Base-by-base conservation (phyloP, 176 grass and related monocot genomes). In the Eragrostis nindensis region DNA sequence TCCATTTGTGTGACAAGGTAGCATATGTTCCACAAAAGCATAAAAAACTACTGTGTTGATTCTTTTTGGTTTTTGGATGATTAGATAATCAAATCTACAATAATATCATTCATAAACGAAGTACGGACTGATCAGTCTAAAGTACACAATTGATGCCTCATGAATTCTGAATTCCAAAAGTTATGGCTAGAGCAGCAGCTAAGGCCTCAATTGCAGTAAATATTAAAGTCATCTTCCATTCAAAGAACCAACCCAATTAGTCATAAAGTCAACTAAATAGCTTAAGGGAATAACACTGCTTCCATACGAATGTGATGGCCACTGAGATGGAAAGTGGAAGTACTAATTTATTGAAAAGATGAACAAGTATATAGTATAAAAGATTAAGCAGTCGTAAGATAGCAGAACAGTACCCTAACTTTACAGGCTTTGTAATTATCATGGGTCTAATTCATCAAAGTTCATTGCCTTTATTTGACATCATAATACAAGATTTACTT, bases 171-270 rank as follows among this genome's bases (percentile, higher is more conserved):
- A 71, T 43, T 71, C 36, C 22, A 78, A 62, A 85, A 19, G 6
- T 18, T 15, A 42, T 30, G 1, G 5, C 27, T 39, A 9, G 22
- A 83, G 43, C 18, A 44, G 24, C 38, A 46, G 24, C n/a, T 11
- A 45, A 45, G n/a, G 38, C 38, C 7, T 8, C 22, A 26, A 27
- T 15, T 61, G 11, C 26, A n/a, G 26, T 41, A 49, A 48, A 8
- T 61, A 49, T 2, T 49, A 59, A 61, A 17, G 62, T 62, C 8
- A 21, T 68, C 63, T 8, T 39, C 11, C 45, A 52, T 25, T 68
- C 8, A 19, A 79, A 74, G 22, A 59, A 43, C 62, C 61, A 86
- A 66, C 11, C 26, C 75, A 76, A 75, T 75, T 10, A 17, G 62
- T 62, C 13, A 39, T 66, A 4, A 30, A 78, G 32, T 53, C 44